A percentile compares a stretch with the other conserved stretches of the same genome.
These are phyloP conservation scores for Phlebopus sp. DNA, from an alignment of 1,284 basidiomycete species.

Conservation along the genomic window DNA sequence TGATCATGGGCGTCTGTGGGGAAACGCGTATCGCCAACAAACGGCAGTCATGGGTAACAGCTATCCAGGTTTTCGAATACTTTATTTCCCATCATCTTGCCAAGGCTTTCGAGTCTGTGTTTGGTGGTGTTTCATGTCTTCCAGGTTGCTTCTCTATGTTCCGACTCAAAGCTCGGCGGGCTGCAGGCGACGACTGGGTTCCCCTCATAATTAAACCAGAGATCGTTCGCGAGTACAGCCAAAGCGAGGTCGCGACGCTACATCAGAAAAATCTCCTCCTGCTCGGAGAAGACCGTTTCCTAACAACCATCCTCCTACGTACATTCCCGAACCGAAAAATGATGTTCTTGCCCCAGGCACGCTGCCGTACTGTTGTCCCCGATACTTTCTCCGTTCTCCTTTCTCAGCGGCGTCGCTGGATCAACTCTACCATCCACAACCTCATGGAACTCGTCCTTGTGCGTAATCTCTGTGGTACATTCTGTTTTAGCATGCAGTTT, in stretches of 20 bases:
- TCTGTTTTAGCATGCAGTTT: constrained; percentile 98
- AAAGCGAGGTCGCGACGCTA: constrained; percentile 88
- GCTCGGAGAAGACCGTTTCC: constrained; percentile 97
- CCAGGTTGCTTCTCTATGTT: constrained; percentile 99
- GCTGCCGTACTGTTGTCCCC: constrained; percentile 93
- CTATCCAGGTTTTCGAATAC: constrained; percentile 98
- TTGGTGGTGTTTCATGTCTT: constrained; percentile 98
- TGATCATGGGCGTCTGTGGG: constrained; percentile 99
- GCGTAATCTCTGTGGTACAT: constrained; percentile 92
- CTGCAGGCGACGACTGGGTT: constrained; percentile 92
- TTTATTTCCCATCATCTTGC: constrained; percentile 99
- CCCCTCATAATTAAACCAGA: constrained; percentile 97
- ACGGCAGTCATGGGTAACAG: constrained; percentile 95
- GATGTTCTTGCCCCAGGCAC: constrained; percentile 97
- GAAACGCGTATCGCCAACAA: constrained; percentile 99
- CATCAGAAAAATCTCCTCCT: constrained; percentile 98
- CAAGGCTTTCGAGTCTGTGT: constrained; percentile 98
- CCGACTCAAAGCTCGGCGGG: constrained; percentile 89
- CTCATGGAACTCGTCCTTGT: constrained; percentile 98
- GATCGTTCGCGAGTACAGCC: constrained; percentile 96
- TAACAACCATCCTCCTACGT: constrained; percentile 91
- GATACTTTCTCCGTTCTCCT: constrained; percentile 92
- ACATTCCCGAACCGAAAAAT: constrained; percentile 99
- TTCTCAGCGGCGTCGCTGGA: constrained; percentile 98
- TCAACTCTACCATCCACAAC: constrained; percentile 99